Base-by-base conservation (phyloP, 495 filamentous ascomycete genomes). In the Penicillium atrosanguineum region DNA sequence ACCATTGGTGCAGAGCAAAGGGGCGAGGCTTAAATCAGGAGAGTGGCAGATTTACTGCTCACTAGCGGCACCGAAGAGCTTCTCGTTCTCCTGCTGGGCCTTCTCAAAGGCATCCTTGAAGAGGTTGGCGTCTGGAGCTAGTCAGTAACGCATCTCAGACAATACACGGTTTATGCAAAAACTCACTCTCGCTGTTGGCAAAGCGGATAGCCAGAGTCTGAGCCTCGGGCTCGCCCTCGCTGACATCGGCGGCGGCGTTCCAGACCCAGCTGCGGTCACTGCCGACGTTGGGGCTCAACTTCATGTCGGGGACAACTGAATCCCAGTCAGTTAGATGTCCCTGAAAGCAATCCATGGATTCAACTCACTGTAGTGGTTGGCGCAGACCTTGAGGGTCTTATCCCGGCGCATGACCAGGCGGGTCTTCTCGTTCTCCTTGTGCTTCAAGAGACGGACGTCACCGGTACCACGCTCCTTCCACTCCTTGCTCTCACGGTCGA, bases 381-480 rank as follows among this genome's bases (percentile, higher is more conserved):
- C 95, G 86, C 95, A 99, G 74, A 97, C 94, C 81, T 99, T 99
- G 76, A 96, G 84, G 59, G 95, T 97, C 87, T 97, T 96, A 77
- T 99, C 95, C 68, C 95, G 81, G 73, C 95, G 87, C 95, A 99
- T 99, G 62, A 99, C 94, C 57, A 99, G 80, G 54, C 95, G 84
- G 49, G 91, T 96, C 87, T 97, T 99, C 70, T 87, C 86, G 72
- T 95, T 97, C 77, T 97, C 94, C 81, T 88, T 88, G 78, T 99
- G 95, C 84, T 97, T 99, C 65, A 99, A 79, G 66, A 99, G 77
- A 66, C 91, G 83, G 54, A 99, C 91, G 64, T 97, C 92, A 61
- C 95, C 95, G 50, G 94, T 97, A 47, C 95, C 95, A 67, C 95
- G 88, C 82, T 99, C 95, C 83, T 97, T 99, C 95, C 95, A 99